Evolutionary conservation across 2,329 filamentous ascomycete species (phyloP).

Genomic region (Neofusicoccum parvum): DNA sequence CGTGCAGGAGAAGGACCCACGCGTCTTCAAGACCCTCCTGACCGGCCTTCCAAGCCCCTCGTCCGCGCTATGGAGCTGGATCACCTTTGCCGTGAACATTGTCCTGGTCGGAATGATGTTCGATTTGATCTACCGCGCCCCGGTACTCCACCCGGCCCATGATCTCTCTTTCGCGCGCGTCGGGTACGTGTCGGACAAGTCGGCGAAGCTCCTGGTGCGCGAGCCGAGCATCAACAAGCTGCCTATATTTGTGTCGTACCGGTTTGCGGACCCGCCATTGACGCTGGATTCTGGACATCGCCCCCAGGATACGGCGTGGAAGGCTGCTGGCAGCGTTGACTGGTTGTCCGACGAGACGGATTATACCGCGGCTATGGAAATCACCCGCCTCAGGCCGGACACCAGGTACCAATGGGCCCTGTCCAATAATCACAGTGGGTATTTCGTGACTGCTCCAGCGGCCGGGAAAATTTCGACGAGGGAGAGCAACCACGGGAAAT

Average conservation of each 20-base stretch:
- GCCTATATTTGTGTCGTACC: conserved; percentile 71
- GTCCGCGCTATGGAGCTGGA: conserved; percentile 65
- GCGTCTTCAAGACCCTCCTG: conserved; percentile 67
- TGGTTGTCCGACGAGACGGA: conserved; percentile 76
- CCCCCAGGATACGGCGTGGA: conserved; percentile 63
- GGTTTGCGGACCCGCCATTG: conserved; percentile 38
- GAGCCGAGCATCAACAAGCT: conserved; percentile 77
- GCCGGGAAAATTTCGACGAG: conserved; percentile 61
- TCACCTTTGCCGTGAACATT: conserved; percentile 73
- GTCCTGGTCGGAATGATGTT: conserved; percentile 68
- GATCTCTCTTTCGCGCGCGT: conserved; percentile 84
- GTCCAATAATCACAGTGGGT: conserved; percentile 83
- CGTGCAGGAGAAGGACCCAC: conserved; percentile 59
- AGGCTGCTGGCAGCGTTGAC: conserved; percentile 63
- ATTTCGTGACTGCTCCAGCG: conserved; percentile 76
- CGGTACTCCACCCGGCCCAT: conserved; percentile 67
- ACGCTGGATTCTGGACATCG: conserved; percentile 57
- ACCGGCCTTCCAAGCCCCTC: conserved; percentile 74
- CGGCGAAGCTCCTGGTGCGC: conserved; percentile 79
- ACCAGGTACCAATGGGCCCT: conserved; percentile 80
- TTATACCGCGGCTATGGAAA: conserved; percentile 71
- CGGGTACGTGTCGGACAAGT: conserved; percentile 80
- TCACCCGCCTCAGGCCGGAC: conserved; percentile 69
- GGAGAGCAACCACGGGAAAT: conserved; percentile 64
- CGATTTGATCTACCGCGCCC: conserved; percentile 77